Conservation (phyloP, 371 early-diverging fungal species). For the Vairimorpha apis region DNA sequence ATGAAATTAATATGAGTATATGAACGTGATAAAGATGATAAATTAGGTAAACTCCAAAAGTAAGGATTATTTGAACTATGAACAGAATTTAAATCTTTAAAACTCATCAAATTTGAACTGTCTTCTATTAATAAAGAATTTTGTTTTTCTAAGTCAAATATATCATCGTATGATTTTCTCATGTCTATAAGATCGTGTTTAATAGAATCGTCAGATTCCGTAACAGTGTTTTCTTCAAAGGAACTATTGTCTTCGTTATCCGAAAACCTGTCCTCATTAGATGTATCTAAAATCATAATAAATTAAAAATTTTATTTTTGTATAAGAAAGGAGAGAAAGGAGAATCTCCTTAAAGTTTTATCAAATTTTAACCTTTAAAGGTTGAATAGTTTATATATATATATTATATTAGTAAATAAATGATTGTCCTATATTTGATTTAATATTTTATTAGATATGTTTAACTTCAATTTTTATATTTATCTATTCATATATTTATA, state of each 20-base stretch:
- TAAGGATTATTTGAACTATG: not conserved
- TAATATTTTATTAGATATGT: too few relatives aligned
- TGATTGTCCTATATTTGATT: too few relatives aligned
- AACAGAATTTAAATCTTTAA: too few relatives aligned
- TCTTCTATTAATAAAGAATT: too few relatives aligned
- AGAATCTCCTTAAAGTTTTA: slow-evolving; percentile 8
- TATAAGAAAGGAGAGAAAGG: not conserved
- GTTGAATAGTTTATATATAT: too few relatives aligned
- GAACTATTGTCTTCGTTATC: not conserved
- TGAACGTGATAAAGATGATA: not conserved
- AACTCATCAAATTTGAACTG: too few relatives aligned
- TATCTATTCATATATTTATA: too few relatives aligned
- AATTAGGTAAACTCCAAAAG: not conserved
- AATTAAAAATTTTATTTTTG: slow-evolving; percentile 1
- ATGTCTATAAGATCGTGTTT: not conserved
- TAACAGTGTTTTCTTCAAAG: not conserved
- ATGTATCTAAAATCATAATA: too few relatives aligned
- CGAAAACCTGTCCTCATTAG: not conserved
- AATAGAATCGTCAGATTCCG: not conserved
- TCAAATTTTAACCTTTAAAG: too few relatives aligned
- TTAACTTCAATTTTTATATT: too few relatives aligned
- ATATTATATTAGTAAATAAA: too few relatives aligned
- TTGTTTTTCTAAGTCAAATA: not conserved
- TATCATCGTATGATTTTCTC: not conserved
- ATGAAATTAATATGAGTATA: not conserved